phyloP scores from a whole-genome alignment of 2,329 filamentous ascomycete species.

The Talaromyces sp. region DNA sequence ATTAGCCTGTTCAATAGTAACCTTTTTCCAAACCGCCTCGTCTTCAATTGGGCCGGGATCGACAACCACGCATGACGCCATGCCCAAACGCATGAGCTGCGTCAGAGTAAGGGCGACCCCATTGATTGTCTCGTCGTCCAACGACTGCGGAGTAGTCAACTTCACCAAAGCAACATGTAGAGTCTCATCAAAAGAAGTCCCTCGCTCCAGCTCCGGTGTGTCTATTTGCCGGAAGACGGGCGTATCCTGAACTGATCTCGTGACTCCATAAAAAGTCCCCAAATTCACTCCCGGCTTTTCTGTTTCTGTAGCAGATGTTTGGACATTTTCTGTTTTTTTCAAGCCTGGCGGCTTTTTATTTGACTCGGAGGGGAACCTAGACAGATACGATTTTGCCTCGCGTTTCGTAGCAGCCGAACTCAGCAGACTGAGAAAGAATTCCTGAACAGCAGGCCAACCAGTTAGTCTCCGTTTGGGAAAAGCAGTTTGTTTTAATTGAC shows the following conservation, averaged over 20 bases:
- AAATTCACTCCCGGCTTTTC: constrained; percentile 52
- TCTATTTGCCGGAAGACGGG: constrained; percentile 56
- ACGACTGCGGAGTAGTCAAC: constrained; percentile 65
- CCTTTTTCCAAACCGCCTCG: constrained; percentile 35
- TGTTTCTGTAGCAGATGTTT: constrained; percentile 25
- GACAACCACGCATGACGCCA: constrained; percentile 76
- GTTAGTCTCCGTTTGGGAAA: background rate
- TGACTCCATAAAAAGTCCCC: constrained; percentile 55
- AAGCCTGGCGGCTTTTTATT: constrained; percentile 26
- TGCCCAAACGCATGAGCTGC: constrained; percentile 75
- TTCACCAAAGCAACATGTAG: constrained; percentile 83
- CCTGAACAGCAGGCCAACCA: constrained; percentile 42
- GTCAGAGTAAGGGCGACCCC: constrained; percentile 79
- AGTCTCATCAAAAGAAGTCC: constrained; percentile 34
- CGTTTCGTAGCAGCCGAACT: constrained; percentile 87
- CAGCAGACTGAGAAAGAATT: constrained; percentile 80
- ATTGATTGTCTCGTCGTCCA: constrained; percentile 63
- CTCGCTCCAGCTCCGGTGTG: constrained; percentile 34
- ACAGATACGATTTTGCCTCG: constrained; percentile 86
- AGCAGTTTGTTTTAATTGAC: background rate
- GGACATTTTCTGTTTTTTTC: constrained; percentile 21
- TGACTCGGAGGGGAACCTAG: constrained; percentile 64
- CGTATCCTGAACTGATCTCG: constrained; percentile 53
- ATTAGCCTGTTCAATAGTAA: constrained; percentile 60
- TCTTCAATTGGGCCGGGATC: constrained; percentile 56